Base-by-base conservation (phyloP, 176 grass and related monocot species). In the Canna indica region DNA sequence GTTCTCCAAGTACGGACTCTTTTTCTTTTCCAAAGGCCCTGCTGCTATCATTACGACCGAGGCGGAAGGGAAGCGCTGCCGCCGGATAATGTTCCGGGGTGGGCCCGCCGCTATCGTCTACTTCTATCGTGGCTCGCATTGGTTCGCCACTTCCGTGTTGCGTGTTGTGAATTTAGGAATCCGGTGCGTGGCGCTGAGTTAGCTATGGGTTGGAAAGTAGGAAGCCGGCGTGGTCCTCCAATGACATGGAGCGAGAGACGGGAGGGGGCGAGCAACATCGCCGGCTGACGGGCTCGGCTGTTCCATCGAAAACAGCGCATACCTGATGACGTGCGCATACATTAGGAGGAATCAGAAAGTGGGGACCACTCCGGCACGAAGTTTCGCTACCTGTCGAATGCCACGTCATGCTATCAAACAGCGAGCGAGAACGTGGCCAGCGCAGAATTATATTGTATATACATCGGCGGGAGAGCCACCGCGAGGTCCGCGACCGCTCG, bases 141-240 rank as follows among this genome's bases (percentile, higher is more conserved):
- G 27, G 14, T 33, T 62, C 59, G 59, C 17, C 8, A 0, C 0
- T 33, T 34, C 13, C 24, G 1, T 16, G 59, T 62, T 32, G 12
- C 59, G 11, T 16, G 12, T 62, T 62, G 14, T 13, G 29, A 12
- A 12, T 31, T 17, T 3, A 25, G 54, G 29, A 30, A 17, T 61
- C 59, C 13, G 3, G 39, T 15, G 24, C 10, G 41, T 7, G 41
- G 42, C 0, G 41, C 36, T 32, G 67, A 29, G 41, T 70, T 1
- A 16, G 42, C 1, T 39, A 31, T 29, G 39, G 24, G 67, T 26
- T 70, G 67, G 67, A 70, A 70, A 70, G 67, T n/a, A n/a, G n/a
- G n/a, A n/a, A n/a, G n/a, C n/a, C n/a, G n/a, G n/a, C n/a, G n/a
- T n/a, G n/a, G n/a, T n/a, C n/a, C n/a, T n/a, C n/a, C n/a, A n/a